Base-by-base conservation (phyloP, 1,284 basidiomycete genomes). In the Ustilago loliicola region DNA sequence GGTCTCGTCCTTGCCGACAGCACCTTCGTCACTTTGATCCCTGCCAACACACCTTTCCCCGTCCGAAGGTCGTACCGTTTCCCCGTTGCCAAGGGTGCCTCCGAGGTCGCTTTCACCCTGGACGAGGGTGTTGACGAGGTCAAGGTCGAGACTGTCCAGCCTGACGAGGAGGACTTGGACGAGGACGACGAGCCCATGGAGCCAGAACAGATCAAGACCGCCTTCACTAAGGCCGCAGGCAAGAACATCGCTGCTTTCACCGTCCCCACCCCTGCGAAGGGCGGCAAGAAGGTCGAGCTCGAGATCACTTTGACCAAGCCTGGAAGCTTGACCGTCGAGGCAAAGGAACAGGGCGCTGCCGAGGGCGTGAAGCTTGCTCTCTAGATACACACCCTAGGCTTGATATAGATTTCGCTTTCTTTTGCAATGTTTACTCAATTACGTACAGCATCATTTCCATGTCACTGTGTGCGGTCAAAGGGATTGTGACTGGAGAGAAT, bases 41-140 rank as follows among this genome's bases (percentile, higher is more conserved):
- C 86, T 19, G 81, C 79, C 8, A 58, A 80, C 61, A 87, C 87
- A 0, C 91, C 93, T 0, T 88, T 96, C 15, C 95, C 96, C 40
- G 91, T 91, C 36, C 89, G 95, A 68, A 88, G 95, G 59, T 89
- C 89, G 6, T 89, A 93, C 56, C 89, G 90, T 19, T 89, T 97
- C 79, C 69, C 74, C 30, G 70, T 78, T 23, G 66, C 81, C 29
- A 55, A 53, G 21, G 78, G 78, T 34, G 73, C 76, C 21, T 53
- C 66, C 27, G 34, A 21, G 17, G 66, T 77, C 40, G 91, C 93
- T 29, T 89, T 96, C 72, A 94, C 96, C 87, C 88, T 98, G 48
- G 95, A 93, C 91, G 94, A 98, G 87, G 93, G 93, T 52, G 91
- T 91, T 75, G 92, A 94, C 81, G 90, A 90, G 15, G 90, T 98